A percentile compares a stretch with the other conserved stretches of the same genome.
phyloP scores from a whole-genome alignment of 148 eudicot species.

The Rhododendron ovatum region DNA sequence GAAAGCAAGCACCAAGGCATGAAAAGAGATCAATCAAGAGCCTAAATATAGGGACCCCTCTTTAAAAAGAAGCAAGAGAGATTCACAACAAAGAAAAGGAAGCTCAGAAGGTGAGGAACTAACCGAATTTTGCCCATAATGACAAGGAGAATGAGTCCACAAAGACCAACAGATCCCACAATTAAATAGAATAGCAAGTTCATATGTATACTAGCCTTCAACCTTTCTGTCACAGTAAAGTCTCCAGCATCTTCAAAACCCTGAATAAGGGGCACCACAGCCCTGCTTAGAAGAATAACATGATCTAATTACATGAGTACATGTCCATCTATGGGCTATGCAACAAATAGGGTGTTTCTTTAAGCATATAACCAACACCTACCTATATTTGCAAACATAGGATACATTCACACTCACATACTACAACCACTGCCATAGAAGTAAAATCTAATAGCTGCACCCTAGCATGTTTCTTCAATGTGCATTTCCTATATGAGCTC shows the following conservation, averaged over 20 bases:
- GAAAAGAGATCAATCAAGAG: neutral
- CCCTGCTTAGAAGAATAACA: slow-evolving; percentile 65
- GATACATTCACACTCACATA: neutral
- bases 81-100: slow-evolving; percentile 3
- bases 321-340: slow-evolving; percentile 11
- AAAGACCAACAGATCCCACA: slow-evolving; percentile 75
- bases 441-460: neutral
- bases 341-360: neutral
- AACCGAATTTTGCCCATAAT: slow-evolving; percentile 55
- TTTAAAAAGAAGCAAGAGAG: slow-evolving; percentile 6
- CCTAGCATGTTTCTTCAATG: neutral
- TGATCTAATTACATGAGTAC: slow-evolving; percentile 20
- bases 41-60: neutral
- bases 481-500: neutral
- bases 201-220: slow-evolving; percentile 82
- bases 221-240: slow-evolving; percentile 71
- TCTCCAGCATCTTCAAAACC: slow-evolving; percentile 99
- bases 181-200: slow-evolving; percentile 80
- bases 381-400: slow-evolving; percentile 7
- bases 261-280: slow-evolving; percentile 92
- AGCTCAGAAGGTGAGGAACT: slow-evolving; percentile 18
- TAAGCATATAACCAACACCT: neutral
- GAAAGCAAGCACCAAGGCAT: neutral
- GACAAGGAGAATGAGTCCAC: slow-evolving; percentile 79
- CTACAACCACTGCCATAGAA: neutral